Conservation (phyloP, 305 asterid genomes). For the Fraxinus sp. region DNA sequence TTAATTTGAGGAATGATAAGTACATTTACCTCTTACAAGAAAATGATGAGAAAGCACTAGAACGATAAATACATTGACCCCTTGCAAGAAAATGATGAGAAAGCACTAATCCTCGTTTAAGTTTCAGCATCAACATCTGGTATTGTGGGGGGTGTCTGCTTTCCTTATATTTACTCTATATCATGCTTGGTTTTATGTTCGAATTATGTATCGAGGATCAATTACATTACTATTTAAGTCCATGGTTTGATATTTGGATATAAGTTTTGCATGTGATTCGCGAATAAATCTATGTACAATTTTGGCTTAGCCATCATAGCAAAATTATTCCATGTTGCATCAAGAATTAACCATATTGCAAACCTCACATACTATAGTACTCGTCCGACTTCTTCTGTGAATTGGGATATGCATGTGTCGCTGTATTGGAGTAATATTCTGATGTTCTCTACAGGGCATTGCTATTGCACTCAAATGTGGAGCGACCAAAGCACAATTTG, state of each 20-base stretch:
- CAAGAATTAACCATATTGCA: not conserved
- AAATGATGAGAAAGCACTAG: not conserved
- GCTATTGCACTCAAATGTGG: constrained; percentile 94
- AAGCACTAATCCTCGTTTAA: not conserved
- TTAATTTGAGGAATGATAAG: not conserved
- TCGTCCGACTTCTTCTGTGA: not conserved
- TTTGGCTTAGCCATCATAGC: not conserved
- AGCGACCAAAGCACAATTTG: constrained; percentile 96
- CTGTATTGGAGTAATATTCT: not conserved
- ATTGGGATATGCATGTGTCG: not conserved
- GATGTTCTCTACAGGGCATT: constrained; percentile 60
- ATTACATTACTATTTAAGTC: not conserved
- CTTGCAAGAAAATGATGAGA: not conserved
- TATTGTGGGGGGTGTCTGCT: not conserved
- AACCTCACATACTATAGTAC: not conserved
- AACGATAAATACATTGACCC: not conserved
- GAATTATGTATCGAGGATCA: not conserved
- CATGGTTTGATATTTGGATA: not conserved
- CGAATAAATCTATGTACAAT: not conserved
- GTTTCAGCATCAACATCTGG: not conserved
- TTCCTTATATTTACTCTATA: not conserved
- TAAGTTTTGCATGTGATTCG: not conserved
- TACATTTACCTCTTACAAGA: not conserved
- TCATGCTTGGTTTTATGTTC: not conserved
- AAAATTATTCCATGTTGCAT: not conserved